Percentiles rank a stretch among this genome's conserved stretches.
Conservation (phyloP, 768 basidiomycete genomes). For the Boletus rufocinnamomeus region DNA sequence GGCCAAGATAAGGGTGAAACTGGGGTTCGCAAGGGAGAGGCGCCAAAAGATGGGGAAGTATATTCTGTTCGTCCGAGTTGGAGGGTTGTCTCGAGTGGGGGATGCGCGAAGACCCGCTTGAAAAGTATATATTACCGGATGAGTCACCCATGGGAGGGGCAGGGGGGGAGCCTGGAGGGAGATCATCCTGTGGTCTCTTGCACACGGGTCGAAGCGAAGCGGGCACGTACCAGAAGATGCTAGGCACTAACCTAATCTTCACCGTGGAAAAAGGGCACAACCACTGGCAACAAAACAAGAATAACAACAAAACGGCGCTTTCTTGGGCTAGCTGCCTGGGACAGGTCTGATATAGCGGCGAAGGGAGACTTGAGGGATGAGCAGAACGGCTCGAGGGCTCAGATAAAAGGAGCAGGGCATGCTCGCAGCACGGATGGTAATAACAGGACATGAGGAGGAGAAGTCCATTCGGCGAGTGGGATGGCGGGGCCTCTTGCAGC, state of each 20-base stretch:
- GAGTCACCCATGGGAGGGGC: slow-evolving; percentile 26
- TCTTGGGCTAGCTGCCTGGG: slow-evolving; percentile 5
- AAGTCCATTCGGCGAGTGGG: slow-evolving; percentile 19
- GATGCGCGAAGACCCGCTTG: slow-evolving; percentile 13
- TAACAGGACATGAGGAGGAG: slow-evolving; percentile 36
- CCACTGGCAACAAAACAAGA: slow-evolving; percentile 11
- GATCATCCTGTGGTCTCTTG: slow-evolving; percentile 27
- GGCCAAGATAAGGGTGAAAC: slow-evolving; percentile 18
- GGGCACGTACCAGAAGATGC: slow-evolving; percentile 25
- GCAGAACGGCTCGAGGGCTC: slow-evolving; percentile 4
- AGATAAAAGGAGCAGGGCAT: slow-evolving; percentile 34
- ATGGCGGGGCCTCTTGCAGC: slow-evolving; percentile 22
- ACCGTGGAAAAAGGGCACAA: slow-evolving; percentile 34
- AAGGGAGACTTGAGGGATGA: slow-evolving; percentile 14
- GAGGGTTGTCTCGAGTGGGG: slow-evolving; percentile 16
- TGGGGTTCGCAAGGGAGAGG: slow-evolving; percentile 17
- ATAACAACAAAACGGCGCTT: slow-evolving; percentile 6
- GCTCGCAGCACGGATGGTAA: slow-evolving; percentile 28
- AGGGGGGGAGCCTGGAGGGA: slow-evolving; percentile 11
- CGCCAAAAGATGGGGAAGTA: slow-evolving; percentile 21
- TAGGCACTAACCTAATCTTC: slow-evolving; percentile 18
- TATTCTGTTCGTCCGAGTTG: slow-evolving; percentile 17
- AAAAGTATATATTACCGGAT: slow-evolving; percentile 16
- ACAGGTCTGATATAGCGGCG: slow-evolving; percentile 1
- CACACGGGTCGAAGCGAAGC: slow-evolving; percentile 9